phyloP scores from a whole-genome alignment of 768 basidiomycete genomes.

The Boletus huronensis region DNA sequence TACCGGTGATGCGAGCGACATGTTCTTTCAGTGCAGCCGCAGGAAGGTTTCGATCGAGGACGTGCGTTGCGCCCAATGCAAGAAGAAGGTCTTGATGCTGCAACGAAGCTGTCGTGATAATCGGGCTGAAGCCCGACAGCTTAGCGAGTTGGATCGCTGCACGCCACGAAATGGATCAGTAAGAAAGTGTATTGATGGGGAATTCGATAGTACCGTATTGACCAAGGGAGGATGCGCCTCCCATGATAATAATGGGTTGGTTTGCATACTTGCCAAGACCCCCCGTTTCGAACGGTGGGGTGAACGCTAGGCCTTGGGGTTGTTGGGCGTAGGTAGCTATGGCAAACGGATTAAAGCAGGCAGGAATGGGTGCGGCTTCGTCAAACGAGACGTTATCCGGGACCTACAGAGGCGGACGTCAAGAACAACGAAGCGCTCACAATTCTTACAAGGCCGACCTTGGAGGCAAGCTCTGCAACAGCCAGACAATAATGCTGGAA shows the following conservation, averaged over 20 bases:
- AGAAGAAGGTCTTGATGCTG: conserved; percentile 28
- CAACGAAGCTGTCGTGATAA: conserved; percentile 38
- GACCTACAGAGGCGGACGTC: conserved; percentile 17
- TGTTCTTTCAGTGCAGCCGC: conserved; percentile 8
- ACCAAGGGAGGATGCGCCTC: conserved; percentile 37
- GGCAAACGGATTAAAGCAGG: conserved; percentile 32
- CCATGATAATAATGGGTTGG: conserved; percentile 33
- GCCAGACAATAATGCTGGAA: conserved; percentile 26
- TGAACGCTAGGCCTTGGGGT: conserved; percentile 25
- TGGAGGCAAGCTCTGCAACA: conserved; percentile 17
- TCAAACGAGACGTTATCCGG: conserved; percentile 35
- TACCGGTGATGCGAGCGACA: neutral
- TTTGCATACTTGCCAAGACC: conserved; percentile 31
- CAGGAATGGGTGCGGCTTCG: conserved; percentile 34
- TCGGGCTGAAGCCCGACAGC: conserved; percentile 33
- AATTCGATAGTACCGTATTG: conserved; percentile 29
- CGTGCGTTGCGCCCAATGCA: conserved; percentile 36
- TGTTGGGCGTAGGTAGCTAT: conserved; percentile 30
- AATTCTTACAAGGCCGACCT: conserved; percentile 2
- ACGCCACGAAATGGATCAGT: neutral
- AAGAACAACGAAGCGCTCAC: neutral
- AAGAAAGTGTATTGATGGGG: neutral
- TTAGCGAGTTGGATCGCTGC: conserved; percentile 33
- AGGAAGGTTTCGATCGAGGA: conserved; percentile 30
- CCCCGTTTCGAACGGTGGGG: conserved; percentile 26